Evolutionary conservation across 73 alveolate species (phyloP), one percentile per base, ranked within the genome.

Genomic region (Paramecium pentaurelia): DNA sequence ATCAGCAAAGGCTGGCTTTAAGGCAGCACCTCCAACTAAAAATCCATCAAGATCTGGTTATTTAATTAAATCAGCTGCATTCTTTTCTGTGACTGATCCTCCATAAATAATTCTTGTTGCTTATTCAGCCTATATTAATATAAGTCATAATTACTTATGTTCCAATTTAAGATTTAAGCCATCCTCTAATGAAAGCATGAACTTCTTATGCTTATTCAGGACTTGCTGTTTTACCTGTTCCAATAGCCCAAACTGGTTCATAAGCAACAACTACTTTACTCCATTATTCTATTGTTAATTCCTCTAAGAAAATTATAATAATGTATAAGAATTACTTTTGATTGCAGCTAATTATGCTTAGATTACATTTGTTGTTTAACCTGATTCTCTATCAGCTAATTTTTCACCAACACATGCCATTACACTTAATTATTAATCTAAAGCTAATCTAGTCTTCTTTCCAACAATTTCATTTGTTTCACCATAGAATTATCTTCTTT

Each of bases 171-270:
- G 75, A 95, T 97, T 86, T 96, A 95, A 75, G 93, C 96, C 85
- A 97, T 44, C 94, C 92, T 92, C 99, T 96, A 58, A 98, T 97
- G 93, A 93, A 93, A 38, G 95, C 97, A 92, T 97, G 99, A 77
- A 97, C 97, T 93, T 97, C 99, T 93, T 98, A 98, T 36, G 98
- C 99, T 97, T 98, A 97, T 75, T 95, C 99, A 11, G 99, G 99
- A 8, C 99, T 83, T 25, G 99, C 99, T 32, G 98, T 96, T 94
- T 95, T 97, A 14, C 99, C 99, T 14, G 99, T 98, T 68, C 99
- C 99, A 38, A 98, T 97, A 83, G 99, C 99, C 99, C 99, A 98
- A 54, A 98, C 99, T 54, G 99, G 99, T 92, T 98, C 99, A 93
- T 98, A 98, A 32, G 99, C 99, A 85, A 98, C 93, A 49, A 98